phyloP scores from a whole-genome alignment of 345 rosid genomes.

The Gossypioides kirkii region DNA sequence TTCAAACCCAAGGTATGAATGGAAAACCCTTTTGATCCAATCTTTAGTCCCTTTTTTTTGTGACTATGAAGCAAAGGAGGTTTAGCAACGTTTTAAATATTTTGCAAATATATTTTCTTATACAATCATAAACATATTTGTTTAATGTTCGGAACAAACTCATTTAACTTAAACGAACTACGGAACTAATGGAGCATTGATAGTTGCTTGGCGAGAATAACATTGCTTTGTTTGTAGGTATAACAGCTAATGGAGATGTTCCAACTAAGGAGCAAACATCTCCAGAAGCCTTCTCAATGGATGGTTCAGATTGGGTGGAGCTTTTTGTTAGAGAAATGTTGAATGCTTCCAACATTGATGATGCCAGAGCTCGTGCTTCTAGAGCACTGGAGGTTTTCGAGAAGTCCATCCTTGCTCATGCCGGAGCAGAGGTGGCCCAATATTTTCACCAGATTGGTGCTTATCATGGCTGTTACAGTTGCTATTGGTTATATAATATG shows the following conservation, averaged over 20 bases:
- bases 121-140: background rate
- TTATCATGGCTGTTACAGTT: constrained; percentile 7
- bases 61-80: background rate
- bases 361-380: constrained; percentile 69
- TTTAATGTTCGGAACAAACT: background rate
- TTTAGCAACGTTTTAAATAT: background rate
- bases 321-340: constrained; percentile 60
- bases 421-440: constrained; percentile 45
- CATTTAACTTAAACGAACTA: background rate
- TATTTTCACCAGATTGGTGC: constrained; percentile 39
- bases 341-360: constrained; percentile 59
- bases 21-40: background rate
- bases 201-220: background rate
- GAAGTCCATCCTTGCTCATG: constrained; percentile 48
- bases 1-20: constrained; percentile 43
- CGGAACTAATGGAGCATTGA: background rate
- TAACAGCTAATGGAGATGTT: constrained; percentile 24
- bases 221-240: background rate
- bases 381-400: constrained; percentile 58
- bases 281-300: constrained; percentile 28
- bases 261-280: constrained; percentile 26
- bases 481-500: background rate
- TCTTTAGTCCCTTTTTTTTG: background rate
- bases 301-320: constrained; percentile 67
- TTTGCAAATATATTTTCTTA: background rate